Percentiles rank a stretch among this genome's conserved stretches.
phyloP scores from a whole-genome alignment of 495 filamentous ascomycete genomes.

The Aeminium ludgeri region DNA sequence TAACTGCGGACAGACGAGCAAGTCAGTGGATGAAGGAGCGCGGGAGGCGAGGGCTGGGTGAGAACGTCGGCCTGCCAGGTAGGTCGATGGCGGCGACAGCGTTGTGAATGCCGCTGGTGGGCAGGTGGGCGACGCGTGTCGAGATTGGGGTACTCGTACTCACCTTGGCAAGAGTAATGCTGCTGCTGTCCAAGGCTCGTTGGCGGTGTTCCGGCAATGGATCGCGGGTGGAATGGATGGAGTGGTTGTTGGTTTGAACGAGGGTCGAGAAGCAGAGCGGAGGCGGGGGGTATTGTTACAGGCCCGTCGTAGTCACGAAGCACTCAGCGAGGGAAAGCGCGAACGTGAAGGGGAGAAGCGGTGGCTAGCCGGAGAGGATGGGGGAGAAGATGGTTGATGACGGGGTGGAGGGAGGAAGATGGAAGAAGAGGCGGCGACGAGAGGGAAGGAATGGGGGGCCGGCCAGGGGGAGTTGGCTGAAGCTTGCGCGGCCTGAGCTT shows the following conservation, averaged over 20 bases:
- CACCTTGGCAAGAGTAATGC: constrained; percentile 14
- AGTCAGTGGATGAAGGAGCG: constrained; percentile 1
- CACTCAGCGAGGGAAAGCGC: constrained; percentile 15
- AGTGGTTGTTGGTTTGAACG: constrained; percentile 3
- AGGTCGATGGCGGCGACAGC: not conserved
- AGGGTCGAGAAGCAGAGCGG: not conserved
- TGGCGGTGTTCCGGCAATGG: constrained; percentile 3
- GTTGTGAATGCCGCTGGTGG: not conserved
- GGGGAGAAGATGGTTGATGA: constrained; percentile 3
- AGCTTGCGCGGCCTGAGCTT: too few relatives aligned
- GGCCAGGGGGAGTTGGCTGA: constrained; percentile 1
- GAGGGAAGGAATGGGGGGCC: not conserved
- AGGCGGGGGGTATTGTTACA: not conserved
- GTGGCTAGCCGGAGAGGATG: constrained; percentile 8
- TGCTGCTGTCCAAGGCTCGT: constrained; percentile 3
- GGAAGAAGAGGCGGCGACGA: constrained; percentile 4
- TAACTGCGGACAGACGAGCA: constrained; percentile 2
- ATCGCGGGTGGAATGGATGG: constrained; percentile 5
- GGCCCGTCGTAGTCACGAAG: too few relatives aligned
- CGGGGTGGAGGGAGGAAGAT: constrained; percentile 1
- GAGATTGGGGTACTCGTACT: not conserved
- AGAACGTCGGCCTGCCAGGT: too few relatives aligned
- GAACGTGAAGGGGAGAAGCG: constrained; percentile 1
- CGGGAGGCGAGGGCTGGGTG: not conserved
- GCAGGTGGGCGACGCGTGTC: not conserved